Evolutionary conservation across 2,329 filamentous ascomycete genomes (phyloP).

Genomic region (Penicillium aurantiogriseum): DNA sequence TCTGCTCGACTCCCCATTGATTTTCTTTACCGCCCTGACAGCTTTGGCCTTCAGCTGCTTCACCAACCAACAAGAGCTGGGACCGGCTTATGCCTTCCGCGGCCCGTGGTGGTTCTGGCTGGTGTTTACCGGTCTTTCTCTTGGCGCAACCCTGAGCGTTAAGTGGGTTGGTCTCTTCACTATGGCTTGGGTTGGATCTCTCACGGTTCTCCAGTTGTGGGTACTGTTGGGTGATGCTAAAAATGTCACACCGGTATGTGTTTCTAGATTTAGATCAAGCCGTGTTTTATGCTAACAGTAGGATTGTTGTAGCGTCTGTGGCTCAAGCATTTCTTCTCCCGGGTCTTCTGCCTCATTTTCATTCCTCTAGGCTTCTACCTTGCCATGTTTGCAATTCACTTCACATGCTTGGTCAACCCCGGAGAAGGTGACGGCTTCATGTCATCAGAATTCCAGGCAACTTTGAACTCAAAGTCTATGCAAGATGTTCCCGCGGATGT

Average conservation of each 20-base stretch:
- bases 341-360: conserved; percentile 85
- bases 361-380: conserved; percentile 90
- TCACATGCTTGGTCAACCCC: conserved; percentile 86
- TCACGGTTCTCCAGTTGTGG: conserved; percentile 93
- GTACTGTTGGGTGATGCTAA: conserved; percentile 85
- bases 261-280: conserved; percentile 5
- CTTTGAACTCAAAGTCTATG: conserved; percentile 95
- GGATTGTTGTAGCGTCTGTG: conserved; percentile 62
- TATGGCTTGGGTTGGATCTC: conserved; percentile 91
- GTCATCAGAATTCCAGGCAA: conserved; percentile 98
- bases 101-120: conserved; percentile 99
- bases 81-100: conserved; percentile 81
- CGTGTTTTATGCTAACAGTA: conserved; percentile 22
- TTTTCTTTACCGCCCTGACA: conserved; percentile 90
- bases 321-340: conserved; percentile 91
- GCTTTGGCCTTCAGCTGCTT: conserved; percentile 88
- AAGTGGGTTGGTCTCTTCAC: conserved; percentile 99
- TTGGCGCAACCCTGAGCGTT: conserved; percentile 89
- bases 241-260: conserved; percentile 71
- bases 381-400: conserved; percentile 96
- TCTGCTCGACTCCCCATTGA: conserved; percentile 89
- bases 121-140: conserved; percentile 74
- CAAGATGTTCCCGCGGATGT: conserved; percentile 91
- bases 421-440: conserved; percentile 98
- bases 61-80: conserved; percentile 93